Percentiles rank a stretch among this genome's conserved stretches.
Evolutionary conservation across 768 basidiomycete species (phyloP).

Genomic region (Melanogaster broomeanus): DNA sequence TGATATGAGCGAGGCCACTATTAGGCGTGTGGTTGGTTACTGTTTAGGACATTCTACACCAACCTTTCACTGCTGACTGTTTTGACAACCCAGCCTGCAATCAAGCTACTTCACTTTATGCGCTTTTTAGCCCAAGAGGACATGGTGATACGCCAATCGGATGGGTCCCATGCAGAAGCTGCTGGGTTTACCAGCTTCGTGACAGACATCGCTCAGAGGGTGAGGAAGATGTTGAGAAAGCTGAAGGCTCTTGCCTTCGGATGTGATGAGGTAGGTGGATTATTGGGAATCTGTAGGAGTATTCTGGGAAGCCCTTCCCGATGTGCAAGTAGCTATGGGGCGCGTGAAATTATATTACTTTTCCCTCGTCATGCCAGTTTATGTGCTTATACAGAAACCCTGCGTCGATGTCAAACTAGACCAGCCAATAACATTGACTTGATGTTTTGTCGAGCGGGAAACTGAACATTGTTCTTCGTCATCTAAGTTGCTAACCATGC

Average conservation of each 20-base stretch:
- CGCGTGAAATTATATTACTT: background rate
- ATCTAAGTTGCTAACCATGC: too few species aligned
- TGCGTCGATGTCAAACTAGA: too few species aligned
- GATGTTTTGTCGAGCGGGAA: too few species aligned
- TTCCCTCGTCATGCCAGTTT: background rate
- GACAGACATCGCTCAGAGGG: slow-evolving; percentile 26
- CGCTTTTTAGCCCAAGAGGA: slow-evolving; percentile 21
- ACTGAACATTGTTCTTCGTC: too few species aligned
- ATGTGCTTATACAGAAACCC: too few species aligned
- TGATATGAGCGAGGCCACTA: slow-evolving; percentile 20
- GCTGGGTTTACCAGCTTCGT: slow-evolving; percentile 16
- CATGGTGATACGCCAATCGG: background rate
- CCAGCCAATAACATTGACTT: too few species aligned
- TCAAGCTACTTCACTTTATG: slow-evolving; percentile 34
- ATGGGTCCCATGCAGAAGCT: background rate
- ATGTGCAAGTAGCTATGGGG: background rate
- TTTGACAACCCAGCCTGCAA: slow-evolving; percentile 30
- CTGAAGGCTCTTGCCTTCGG: slow-evolving; percentile 20
- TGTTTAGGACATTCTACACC: slow-evolving; percentile 38
- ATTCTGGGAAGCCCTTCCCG: slow-evolving; percentile 5
- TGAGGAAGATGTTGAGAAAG: slow-evolving; percentile 36
- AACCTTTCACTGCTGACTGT: slow-evolving; percentile 32
- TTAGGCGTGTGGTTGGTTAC: slow-evolving; percentile 31
- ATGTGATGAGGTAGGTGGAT: slow-evolving; percentile 37
- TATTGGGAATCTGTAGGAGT: slow-evolving; percentile 38